Base-by-base conservation (phyloP, 345 rosid genomes). In the Angophora floribunda region DNA sequence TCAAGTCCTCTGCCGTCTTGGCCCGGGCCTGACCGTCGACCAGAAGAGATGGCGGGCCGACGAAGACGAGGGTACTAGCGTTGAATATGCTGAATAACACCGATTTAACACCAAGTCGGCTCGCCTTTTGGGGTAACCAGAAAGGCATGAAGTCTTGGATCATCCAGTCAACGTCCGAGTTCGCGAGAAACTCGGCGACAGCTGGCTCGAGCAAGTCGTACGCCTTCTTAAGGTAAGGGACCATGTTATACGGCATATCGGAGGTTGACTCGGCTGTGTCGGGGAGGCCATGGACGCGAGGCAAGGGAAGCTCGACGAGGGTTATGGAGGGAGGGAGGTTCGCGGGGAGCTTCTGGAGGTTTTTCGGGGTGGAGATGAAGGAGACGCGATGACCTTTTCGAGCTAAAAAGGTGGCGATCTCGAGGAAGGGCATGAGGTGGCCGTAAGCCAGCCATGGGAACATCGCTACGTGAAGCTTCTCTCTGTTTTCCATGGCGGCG, bases 51-150 rank as follows among this genome's bases (percentile, higher is more conserved):
- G 91, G 89, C 7, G 92, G 88, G 50, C 92, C 91, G 7, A 2
- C 0, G 51, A 90, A 91, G 30, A 80, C 89, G 16, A 88, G 22
- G 22, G 13, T 2, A 7, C 80, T 86, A 1, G 93, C 93, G n/a
- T 13, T 79, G 89, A 85, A 89, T 30, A 93, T 89, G 52, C 91
- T 87, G 82, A 93, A 91, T 85, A 85, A 90, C 26, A 52, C 92
- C 5, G 87, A 52, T 55, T 85, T 55, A 49, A 93, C 85, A 3
- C 91, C 89, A 6, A 91, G 67, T 49, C 57, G 86, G 28, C 89
- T 26, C n/a, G 93, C 90, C 14, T 89, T 36, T 2, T 91, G 85
- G 44, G 94, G 94, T 21, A 94, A 85, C 94, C 95, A 94, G 86
- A 92, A 87, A 65, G 94, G 50, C 24, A 90, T 87, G 65, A 92